Conservation (phyloP, 495 filamentous ascomycete genomes). For the Penicillium odoratum region DNA sequence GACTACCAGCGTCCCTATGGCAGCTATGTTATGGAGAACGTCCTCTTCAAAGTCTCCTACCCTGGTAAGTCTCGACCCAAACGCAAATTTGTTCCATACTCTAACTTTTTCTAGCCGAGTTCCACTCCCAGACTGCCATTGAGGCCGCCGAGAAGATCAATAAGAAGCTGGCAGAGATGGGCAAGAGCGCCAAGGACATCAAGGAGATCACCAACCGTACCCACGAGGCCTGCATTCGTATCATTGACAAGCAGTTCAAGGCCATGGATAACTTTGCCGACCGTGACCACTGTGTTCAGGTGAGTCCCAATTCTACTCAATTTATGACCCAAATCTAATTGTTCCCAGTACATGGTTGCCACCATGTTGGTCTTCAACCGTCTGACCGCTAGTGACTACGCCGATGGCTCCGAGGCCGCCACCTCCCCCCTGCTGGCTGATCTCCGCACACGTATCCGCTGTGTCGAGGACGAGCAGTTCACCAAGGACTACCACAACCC, state of each 20-base stretch:
- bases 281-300: slow-evolving; percentile 97
- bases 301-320: slow-evolving; percentile 19
- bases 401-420: slow-evolving; percentile 86
- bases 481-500: slow-evolving; percentile 94
- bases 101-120: slow-evolving; percentile 66
- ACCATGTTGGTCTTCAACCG: slow-evolving; percentile 94
- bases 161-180: slow-evolving; percentile 73
- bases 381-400: slow-evolving; percentile 87
- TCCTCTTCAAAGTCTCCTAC: slow-evolving; percentile 99
- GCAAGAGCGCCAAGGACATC: slow-evolving; percentile 94
- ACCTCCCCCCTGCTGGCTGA: slow-evolving; percentile 86
- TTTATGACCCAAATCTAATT: neutral
- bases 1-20: slow-evolving; percentile 94
- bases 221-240: slow-evolving; percentile 96
- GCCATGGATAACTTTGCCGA: slow-evolving; percentile 99
- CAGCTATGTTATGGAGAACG: slow-evolving; percentile 99
- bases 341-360: slow-evolving; percentile 80
- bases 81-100: neutral
- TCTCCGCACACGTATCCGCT: slow-evolving; percentile 86
- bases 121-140: slow-evolving; percentile 98
- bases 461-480: slow-evolving; percentile 94
- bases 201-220: slow-evolving; percentile 90
- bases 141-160: slow-evolving; percentile 89
- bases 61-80: slow-evolving; percentile 59
- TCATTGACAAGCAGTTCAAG: slow-evolving; percentile 99